Conservation (phyloP, 1,139 yeast species). For the Sugiyamaella japonica region DNA sequence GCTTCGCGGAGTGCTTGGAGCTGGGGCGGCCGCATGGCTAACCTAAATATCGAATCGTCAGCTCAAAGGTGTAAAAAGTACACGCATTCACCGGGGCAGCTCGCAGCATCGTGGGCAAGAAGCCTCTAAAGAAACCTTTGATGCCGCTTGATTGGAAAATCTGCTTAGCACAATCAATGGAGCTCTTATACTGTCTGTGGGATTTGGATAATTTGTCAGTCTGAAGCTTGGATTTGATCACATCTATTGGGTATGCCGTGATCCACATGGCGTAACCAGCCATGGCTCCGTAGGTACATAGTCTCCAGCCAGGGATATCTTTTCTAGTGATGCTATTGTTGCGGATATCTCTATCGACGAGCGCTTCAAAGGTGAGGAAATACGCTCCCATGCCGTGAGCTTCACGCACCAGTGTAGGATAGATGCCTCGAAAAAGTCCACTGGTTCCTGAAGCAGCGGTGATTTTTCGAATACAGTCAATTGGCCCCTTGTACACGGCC, state of each 20-base stretch:
- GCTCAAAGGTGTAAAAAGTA: conserved; percentile 87
- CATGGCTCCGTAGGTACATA: conserved; percentile 78
- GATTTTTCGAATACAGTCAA: conserved; percentile 70
- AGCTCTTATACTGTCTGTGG: conserved; percentile 47
- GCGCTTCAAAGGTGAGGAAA: conserved; percentile 84
- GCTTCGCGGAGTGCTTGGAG: too few relatives aligned
- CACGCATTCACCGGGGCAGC: conserved; percentile 98
- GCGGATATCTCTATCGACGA: conserved; percentile 63
- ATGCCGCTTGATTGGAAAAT: conserved; percentile 60
- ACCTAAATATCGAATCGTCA: conserved; percentile 53
- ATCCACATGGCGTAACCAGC: conserved; percentile 89
- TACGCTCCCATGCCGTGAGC: conserved; percentile 86
- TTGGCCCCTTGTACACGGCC: conserved; percentile 66
- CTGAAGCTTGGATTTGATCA: conserved; percentile 80
- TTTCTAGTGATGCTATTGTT: conserved; percentile 50
- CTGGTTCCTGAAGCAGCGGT: conserved; percentile 53
- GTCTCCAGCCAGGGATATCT: conserved; percentile 81
- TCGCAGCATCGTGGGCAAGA: conserved; percentile 83
- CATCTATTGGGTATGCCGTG: conserved; percentile 79
- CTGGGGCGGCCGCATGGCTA: too few relatives aligned
- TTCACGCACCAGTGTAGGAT: conserved; percentile 81
- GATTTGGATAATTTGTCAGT: conserved; percentile 66
- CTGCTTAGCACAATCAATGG: conserved; percentile 56
- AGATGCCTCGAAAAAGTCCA: conserved; percentile 74
- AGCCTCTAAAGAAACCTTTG: conserved; percentile 82